Base-by-base conservation (phyloP, 2,329 filamentous ascomycete genomes). In the Fusarium lateritium region DNA sequence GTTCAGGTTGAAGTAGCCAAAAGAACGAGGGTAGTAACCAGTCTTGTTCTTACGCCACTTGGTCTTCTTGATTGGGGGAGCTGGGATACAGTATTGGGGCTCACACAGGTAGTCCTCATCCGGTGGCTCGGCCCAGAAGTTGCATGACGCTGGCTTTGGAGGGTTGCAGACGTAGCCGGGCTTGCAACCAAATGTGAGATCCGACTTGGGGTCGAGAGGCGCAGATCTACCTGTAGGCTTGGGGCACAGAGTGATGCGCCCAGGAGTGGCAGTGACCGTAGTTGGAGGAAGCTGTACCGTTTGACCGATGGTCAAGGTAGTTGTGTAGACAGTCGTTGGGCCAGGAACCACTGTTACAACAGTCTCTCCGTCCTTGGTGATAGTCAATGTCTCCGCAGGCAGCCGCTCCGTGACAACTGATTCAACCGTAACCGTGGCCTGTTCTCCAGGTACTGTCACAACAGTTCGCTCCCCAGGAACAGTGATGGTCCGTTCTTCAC, bases 1-100 rank as follows among this genome's bases (percentile, higher is more conserved):
- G 56, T 89, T 82, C n/a, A 92, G 82, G 61, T 92, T 85, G 79
- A 89, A 92, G 75, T 91, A 92, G 5, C 84, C 87, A 14, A 68
- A 65, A 5, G 72, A 68, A 2, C 85, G 82, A 3, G 84, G 84
- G 65, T 85, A 89, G 72, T 86, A 88, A 17, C 78, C 67, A 0
- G 85, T 87, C 43, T 80, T 58, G 56, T 83, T 81, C 2, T 76
- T 69, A 0, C 76, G 70, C 87, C 86, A 89, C 1, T 71, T 72
- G 1, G 82, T 75, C 2, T 68, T 69, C 2, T 72, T 70, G 63
- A 79, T 75, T 0, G 73, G 59, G 0, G 83, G 85, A 11, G 86
- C 75, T 5, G 70, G 69, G 2, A 84, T 75, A 68, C 87, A 89
- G 67, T 82, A 76, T 13, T 75, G 56, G 1, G 79, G 80, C 10